Evolutionary conservation across 2,329 filamentous ascomycete genomes (phyloP), one percentile per base, ranked within the genome.

Genomic region (Penicillium sp.): DNA sequence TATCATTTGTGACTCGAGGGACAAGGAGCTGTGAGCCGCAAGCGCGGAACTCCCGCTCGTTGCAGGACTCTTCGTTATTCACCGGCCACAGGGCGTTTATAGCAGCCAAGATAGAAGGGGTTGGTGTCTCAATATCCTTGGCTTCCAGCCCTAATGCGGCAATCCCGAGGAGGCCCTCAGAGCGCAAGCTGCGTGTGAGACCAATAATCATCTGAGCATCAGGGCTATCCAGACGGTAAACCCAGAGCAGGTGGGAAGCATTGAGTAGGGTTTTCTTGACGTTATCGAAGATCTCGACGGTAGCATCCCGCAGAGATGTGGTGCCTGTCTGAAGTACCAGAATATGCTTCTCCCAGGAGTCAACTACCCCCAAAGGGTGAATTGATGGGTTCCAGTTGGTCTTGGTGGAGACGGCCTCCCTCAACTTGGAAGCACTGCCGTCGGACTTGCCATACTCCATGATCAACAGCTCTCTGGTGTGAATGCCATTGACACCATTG

Each of bases 171-270:
- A 66, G 31, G 0, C 63, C 65, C 52, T 70, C 69, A 1, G 69
- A 70, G 16, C 69, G 66, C 18, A 71, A 49, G 46, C 62, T 69
- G 14, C 69, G 61, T 11, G 66, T 60, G 9, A 71, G 44, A 9
- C 69, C 69, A n/a, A 70, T 62, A n/a, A 60, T 65, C 69, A 70
- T 70, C 35, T 69, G 66, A 14, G 65, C 57, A 54, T 70, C 69
- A 9, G 68, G 67, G 22, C 39, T 61, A 18, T 64, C 59, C 14
- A 58, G 52, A 6, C 58, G 59, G 37, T 69, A 69, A 10, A 71
- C 67, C 69, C 69, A 71, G 13, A 71, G 60, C 3, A 68, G 49
- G 22, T 61, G 54, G 6, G 51, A 55, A 18, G 67, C 64, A 19
- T 53, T 61, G 1, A 70, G 58, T 3, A 71, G 46, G 3, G 62